These are phyloP conservation scores for Urtica urens DNA, from an alignment of 306 rosid genomes.

Conservation along the genomic window DNA sequence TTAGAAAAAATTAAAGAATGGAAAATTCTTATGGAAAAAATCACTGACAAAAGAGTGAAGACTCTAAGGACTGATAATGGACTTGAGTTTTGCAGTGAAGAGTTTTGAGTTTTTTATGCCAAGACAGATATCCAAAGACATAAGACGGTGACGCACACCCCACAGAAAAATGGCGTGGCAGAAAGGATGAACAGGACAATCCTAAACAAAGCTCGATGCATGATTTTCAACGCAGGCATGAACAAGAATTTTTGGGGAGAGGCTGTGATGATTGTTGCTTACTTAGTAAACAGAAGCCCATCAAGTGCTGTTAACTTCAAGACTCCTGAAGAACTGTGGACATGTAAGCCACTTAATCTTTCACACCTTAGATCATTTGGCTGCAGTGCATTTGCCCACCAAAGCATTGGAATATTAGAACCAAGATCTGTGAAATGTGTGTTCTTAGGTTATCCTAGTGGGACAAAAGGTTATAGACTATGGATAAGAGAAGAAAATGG, in stretches of 20 bases:
- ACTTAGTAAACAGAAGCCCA: too few species aligned
- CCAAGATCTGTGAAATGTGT: background rate
- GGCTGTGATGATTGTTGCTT: background rate
- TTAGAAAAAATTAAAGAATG: background rate
- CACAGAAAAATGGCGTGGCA: background rate
- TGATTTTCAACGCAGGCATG: background rate
- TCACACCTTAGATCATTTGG: background rate
- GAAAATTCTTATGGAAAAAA: background rate
- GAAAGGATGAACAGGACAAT: background rate
- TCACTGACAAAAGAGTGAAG: background rate
- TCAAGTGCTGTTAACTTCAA: background rate
- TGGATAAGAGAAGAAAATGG: background rate
- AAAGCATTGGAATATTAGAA: background rate
- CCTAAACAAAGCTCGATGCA: background rate
- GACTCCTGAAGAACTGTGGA: background rate
- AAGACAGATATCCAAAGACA: background rate
- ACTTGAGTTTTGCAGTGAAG: background rate
- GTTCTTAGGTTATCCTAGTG: background rate
- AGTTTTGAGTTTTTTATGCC: background rate
- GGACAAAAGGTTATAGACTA: background rate
- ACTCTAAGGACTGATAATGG: background rate
- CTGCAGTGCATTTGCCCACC: background rate
- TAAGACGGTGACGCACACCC: background rate
- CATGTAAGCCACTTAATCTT: background rate
- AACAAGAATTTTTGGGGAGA: background rate